Percentiles rank a stretch among this genome's conserved stretches.
phyloP scores from a whole-genome alignment of 192 early-diverging fungal genomes.

The Funneliformis geosporum region DNA sequence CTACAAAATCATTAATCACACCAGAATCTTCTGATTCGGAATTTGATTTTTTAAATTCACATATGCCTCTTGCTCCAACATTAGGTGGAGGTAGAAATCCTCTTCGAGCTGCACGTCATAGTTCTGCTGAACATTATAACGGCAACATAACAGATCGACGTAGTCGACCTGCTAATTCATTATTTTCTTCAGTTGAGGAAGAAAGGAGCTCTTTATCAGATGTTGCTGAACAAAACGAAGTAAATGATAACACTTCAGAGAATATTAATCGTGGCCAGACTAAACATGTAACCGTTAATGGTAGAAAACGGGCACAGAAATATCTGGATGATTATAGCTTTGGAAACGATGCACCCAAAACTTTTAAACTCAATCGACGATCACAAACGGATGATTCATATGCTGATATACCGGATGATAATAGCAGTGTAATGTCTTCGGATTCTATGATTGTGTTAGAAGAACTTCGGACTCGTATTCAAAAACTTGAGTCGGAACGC shows the following conservation, averaged over 20 bases:
- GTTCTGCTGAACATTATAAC: constrained; percentile 25
- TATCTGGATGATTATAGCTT: constrained; percentile 7
- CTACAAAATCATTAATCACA: constrained; percentile 2
- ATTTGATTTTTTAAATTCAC: constrained; percentile 29
- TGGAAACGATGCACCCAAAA: background rate
- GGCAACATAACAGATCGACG: background rate
- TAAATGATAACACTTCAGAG: background rate
- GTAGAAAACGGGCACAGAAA: constrained; percentile 9
- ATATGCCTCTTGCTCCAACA: constrained; percentile 19
- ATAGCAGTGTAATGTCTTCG: constrained; percentile 22
- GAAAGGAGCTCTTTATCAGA: constrained; percentile 24
- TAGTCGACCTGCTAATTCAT: background rate
- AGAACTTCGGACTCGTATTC: constrained; percentile 17
- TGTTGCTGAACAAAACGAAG: background rate
- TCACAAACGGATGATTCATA: constrained; percentile 25
- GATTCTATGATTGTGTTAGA: constrained; percentile 25
- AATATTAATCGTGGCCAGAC: background rate
- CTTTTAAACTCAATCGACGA: constrained; percentile 15
- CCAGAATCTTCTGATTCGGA: constrained; percentile 34
- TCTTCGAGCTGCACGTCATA: constrained; percentile 5
- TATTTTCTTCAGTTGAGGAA: constrained; percentile 27
- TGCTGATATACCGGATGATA: constrained; percentile 29
- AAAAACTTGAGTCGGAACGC: constrained; percentile 11
- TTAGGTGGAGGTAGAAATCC: constrained; percentile 9
- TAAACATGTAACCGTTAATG: background rate